These are phyloP conservation scores for Waltergamsia citrina DNA, from an alignment of 2,329 filamentous ascomycete species.

Conservation along the genomic window DNA sequence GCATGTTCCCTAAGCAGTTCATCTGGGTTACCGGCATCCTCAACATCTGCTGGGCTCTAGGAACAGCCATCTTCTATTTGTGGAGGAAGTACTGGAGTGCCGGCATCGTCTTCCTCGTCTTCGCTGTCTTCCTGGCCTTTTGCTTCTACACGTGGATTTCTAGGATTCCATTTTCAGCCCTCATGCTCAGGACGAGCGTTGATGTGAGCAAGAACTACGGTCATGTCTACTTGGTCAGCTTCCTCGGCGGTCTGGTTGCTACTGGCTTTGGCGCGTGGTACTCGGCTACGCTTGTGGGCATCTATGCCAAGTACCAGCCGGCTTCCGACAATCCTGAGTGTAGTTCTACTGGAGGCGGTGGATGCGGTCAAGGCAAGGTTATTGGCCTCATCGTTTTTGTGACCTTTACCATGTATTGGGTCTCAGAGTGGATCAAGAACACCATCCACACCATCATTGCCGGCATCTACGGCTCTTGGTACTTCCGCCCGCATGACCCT, in stretches of 20 bases:
- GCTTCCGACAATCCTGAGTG: constrained; percentile 40
- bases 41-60: constrained; percentile 78
- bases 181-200: constrained; percentile 82
- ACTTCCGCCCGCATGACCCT: constrained; percentile 64
- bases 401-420: constrained; percentile 91
- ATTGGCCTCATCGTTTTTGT: constrained; percentile 79
- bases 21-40: constrained; percentile 89
- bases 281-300: constrained; percentile 72
- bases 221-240: constrained; percentile 77
- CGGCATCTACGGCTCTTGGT: constrained; percentile 89
- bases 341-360: constrained; percentile 39
- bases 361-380: constrained; percentile 67
- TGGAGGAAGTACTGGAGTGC: constrained; percentile 68
- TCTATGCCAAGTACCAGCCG: constrained; percentile 79
- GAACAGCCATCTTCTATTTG: constrained; percentile 80
- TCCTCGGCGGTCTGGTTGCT: constrained; percentile 70
- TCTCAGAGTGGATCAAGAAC: constrained; percentile 89
- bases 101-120: constrained; percentile 79
- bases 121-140: constrained; percentile 63
- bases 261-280: constrained; percentile 78
- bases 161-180: constrained; percentile 79
- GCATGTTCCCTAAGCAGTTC: constrained; percentile 76
- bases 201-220: constrained; percentile 77
- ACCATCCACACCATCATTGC: constrained; percentile 82
- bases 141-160: constrained; percentile 86